Evolutionary conservation across 2,329 filamentous ascomycete genomes (phyloP), one percentile per base, ranked within the genome.

Genomic region (Xylariaceae sp.): DNA sequence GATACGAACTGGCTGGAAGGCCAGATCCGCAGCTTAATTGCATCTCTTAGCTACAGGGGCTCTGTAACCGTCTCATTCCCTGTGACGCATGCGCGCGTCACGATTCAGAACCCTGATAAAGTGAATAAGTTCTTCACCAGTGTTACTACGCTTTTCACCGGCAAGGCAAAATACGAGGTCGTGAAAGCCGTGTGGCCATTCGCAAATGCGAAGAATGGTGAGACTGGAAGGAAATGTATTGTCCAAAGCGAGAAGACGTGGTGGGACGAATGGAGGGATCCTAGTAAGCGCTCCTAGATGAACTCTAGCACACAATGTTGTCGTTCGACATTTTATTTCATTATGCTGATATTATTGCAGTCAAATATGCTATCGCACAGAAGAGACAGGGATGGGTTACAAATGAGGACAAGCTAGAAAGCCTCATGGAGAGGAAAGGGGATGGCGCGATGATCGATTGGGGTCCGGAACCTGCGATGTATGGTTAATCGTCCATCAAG

Each of bases 151-250:
- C 62, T 81, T 2, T 80, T 82, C 55, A 68, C 70, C 0, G 76
- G 77, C 3, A 77, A 74, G 61, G 74, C 72, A 60, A 75, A 71
- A 53, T 82, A 81, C 55, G 78, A 81, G 61, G 75, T 80, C 2
- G 70, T 78, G 43, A 77, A 79, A 60, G 70, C 73, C 1, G 72
- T 82, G 1, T 82, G 79, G 78, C 79, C 78, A 3, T 82, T 80
- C 64, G 78, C 78, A 1, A 76, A 75, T 54, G 66, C 69, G 3
- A 68, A 62, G 58, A 73, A 65, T 55, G 76, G 68, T 36, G 75
- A 75, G 53, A 61, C 54, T n/a, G 72, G 62, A 11, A 70, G 74
- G 43, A 64, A 62, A 45, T 80, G 72, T 55, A 68, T 70, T 3
- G 76, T 81, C n/a, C 76, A 80, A 62, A 77, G 71, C 49, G 78